Evolutionary conservation across 768 basidiomycete species (phyloP).

Genomic region (Lyophyllum semitale): DNA sequence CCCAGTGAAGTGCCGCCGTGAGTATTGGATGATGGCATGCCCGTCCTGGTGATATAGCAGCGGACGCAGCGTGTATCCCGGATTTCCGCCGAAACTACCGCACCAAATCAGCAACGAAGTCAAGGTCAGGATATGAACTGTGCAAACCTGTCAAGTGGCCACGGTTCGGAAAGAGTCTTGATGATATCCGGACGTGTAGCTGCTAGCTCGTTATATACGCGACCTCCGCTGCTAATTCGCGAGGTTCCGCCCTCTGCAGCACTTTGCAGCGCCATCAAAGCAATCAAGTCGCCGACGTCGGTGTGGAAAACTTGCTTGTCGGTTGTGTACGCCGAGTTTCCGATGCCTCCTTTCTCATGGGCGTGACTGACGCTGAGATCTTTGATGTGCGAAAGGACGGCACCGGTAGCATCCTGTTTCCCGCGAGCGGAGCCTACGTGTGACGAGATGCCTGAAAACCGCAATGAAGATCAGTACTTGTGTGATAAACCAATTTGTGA

Average conservation of each 20-base stretch:
- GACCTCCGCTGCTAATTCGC: constrained; percentile 42
- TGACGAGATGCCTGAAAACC: constrained; percentile 42
- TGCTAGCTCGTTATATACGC: constrained; percentile 49
- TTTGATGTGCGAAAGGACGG: constrained; percentile 48
- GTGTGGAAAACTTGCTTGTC: constrained; percentile 55
- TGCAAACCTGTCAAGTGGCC: constrained; percentile 43
- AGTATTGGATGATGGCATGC: constrained; percentile 46
- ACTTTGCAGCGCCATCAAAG: constrained; percentile 41
- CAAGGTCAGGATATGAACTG: neutral
- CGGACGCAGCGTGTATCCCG: constrained; percentile 37
- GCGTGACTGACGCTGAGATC: constrained; percentile 46
- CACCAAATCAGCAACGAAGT: neutral
- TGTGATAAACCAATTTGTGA: constrained; percentile 19
- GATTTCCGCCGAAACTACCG: constrained; percentile 37
- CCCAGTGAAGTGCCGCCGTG: constrained; percentile 46
- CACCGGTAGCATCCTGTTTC: constrained; percentile 43
- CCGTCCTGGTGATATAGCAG: constrained; percentile 41
- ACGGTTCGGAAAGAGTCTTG: constrained; percentile 39
- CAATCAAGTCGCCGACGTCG: constrained; percentile 47
- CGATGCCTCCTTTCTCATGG: constrained; percentile 40
- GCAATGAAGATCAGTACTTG: constrained; percentile 7
- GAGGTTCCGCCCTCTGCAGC: constrained; percentile 47
- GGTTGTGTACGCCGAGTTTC: constrained; percentile 46
- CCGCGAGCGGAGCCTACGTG: constrained; percentile 46
- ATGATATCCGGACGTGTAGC: constrained; percentile 47